Evolutionary conservation across 1,139 yeast genomes (phyloP), one percentile per base, ranked within the genome.

Genomic region (Groenewaldozyma sp.): DNA sequence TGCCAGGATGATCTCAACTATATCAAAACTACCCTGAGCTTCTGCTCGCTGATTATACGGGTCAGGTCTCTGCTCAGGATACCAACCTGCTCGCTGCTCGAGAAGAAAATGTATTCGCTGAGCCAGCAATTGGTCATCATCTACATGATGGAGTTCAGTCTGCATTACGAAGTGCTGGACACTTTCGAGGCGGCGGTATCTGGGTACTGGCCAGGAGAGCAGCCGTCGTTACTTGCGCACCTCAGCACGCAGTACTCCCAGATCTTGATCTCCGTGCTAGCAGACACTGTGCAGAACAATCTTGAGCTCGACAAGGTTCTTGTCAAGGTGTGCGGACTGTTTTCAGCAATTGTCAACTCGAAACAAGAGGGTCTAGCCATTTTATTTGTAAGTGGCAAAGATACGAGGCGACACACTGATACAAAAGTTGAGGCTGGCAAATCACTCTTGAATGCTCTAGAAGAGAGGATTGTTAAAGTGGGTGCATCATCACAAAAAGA

Each of bases 291-390:
- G 48, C 71, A 73, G 26, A 75, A 74, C 49, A 66, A 74, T 1
- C 67, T 79, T 46, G 82, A 76, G 48, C 74, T 74, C 40, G 73
- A 71, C 44, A 61, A 60, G 13, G 64, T 81, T 32, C 72, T 80
- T 43, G 72, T 76, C 20, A 66, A 74, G 4, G 63, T 83, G 16
- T 82, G 82, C 52, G 76, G 73, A 42, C 82, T 86, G 48, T 74
- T 88, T 45, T 72, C 91, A n/a, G 71, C 87, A 0, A 79, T 84
- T 4, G 71, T 83, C 70, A 75, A 73, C 47, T 44, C 51, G 31
- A 75, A 79, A 43, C 96, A 91, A 62, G 94, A 87, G 55, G 97
- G 97, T 1, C 63, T 88, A 24, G 72, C 94, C 0, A 82, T 83
- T 37, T 66, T 83, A 34, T 74, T 91, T 45, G 66, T 86, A 33